Evolutionary conservation across 2,329 filamentous ascomycete genomes (phyloP).

Genomic region (Hypoxylon sp.): DNA sequence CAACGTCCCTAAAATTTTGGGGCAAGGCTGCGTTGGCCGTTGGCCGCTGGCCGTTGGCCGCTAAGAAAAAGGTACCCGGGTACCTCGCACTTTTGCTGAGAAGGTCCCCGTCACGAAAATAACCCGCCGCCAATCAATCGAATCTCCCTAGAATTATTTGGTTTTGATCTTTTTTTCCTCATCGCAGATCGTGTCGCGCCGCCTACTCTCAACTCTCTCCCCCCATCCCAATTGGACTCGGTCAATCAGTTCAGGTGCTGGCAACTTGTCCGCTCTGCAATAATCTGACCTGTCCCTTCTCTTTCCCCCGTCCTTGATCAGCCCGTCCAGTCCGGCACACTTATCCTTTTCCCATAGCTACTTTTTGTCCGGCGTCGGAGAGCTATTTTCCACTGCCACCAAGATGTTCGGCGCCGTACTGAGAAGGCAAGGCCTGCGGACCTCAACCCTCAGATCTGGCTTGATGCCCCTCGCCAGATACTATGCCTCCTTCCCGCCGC

Average conservation of each 20-base stretch:
- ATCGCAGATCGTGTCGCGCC: constrained; percentile 39
- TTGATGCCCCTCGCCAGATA: constrained; percentile 69
- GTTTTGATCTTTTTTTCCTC: constrained; percentile 47
- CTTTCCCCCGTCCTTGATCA: constrained; percentile 17
- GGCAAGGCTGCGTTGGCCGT: constrained; percentile 28
- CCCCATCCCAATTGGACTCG: constrained; percentile 45
- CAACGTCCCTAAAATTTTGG: constrained; percentile 42
- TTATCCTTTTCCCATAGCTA: constrained; percentile 32
- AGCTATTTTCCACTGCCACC: constrained; percentile 44
- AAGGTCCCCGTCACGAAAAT: constrained; percentile 42
- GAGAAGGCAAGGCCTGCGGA: constrained; percentile 70
- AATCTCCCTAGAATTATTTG: constrained; percentile 39
- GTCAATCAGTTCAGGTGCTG: constrained; percentile 39
- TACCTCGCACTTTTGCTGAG: constrained; percentile 28
- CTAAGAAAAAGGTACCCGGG: background rate
- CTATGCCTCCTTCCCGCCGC: constrained; percentile 89
- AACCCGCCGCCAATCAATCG: constrained; percentile 44
- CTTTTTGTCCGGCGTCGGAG: constrained; percentile 28
- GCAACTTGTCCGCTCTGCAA: constrained; percentile 40
- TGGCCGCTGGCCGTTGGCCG: background rate
- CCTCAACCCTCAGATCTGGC: constrained; percentile 62
- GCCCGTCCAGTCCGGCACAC: constrained; percentile 40
- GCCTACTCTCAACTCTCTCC: constrained; percentile 11
- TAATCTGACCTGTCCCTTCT: constrained; percentile 38
- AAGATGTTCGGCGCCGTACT: constrained; percentile 73